Conservation (phyloP, 2,329 filamentous ascomycete species). For the Clonostachys rosea region DNA sequence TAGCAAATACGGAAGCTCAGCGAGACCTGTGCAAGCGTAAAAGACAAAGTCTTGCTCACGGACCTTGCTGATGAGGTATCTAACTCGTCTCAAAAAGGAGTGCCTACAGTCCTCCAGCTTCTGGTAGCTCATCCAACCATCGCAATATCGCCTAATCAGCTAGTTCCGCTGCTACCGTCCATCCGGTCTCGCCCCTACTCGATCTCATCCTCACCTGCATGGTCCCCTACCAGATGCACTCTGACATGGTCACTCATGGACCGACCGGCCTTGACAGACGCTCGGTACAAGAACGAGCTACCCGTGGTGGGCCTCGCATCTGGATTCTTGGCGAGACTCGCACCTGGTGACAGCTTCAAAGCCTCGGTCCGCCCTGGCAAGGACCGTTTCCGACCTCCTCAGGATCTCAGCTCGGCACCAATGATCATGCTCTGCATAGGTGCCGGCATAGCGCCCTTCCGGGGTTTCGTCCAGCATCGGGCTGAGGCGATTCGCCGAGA, state of each 20-base stretch:
- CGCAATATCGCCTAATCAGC: neutral
- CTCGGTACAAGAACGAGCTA: no score
- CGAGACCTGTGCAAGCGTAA: neutral
- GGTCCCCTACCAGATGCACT: no score
- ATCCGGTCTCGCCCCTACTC: neutral
- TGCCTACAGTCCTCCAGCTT: neutral
- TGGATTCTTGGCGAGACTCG: no score
- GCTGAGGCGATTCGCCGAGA: slow-evolving; percentile 26
- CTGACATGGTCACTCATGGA: no score
- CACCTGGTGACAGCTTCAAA: no score
- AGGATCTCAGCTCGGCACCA: no score
- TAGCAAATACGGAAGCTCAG: neutral
- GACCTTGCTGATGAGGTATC: neutral
- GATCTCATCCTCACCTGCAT: no score
- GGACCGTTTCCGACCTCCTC: no score
- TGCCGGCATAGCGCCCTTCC: slow-evolving; percentile 53
- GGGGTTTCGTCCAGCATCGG: slow-evolving; percentile 54
- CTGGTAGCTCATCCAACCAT: neutral
- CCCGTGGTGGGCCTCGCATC: no score
- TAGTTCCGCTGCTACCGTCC: neutral
- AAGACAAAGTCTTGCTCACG: neutral
- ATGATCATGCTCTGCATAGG: slow-evolving; percentile 13
- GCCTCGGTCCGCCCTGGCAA: no score
- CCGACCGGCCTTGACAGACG: no score
- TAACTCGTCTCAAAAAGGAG: neutral